Evolutionary conservation across 768 basidiomycete species (phyloP).

Genomic region (Mycena galericulata): DNA sequence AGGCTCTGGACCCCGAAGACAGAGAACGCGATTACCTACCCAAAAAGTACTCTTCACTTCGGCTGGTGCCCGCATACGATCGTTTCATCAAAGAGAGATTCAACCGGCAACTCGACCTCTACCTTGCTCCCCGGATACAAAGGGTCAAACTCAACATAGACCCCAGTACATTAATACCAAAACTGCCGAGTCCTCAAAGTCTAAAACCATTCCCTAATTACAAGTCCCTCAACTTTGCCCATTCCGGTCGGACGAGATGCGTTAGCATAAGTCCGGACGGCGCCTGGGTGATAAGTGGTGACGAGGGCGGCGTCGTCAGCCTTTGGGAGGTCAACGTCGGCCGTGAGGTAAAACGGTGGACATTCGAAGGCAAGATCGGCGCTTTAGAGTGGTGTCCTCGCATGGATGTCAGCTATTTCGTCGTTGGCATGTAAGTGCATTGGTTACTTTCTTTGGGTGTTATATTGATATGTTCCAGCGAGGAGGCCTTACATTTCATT

Average conservation of each 20-base stretch:
- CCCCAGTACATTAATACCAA: conserved; percentile 91
- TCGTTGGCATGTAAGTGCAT: conserved; percentile 78
- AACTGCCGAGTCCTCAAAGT: conserved; percentile 92
- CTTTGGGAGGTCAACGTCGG: conserved; percentile 96
- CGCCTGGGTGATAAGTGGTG: conserved; percentile 91
- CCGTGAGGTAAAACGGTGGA: conserved; percentile 89
- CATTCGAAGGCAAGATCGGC: conserved; percentile 82
- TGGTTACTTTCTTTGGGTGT: conserved; percentile 11
- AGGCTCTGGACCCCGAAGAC: conserved; percentile 87
- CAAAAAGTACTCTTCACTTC: conserved; percentile 84
- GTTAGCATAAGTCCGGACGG: conserved; percentile 89
- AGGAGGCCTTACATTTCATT: conserved; percentile 83
- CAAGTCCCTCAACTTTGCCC: conserved; percentile 76
- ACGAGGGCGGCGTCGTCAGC: conserved; percentile 87
- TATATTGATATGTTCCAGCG: conserved; percentile 59
- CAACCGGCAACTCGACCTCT: conserved; percentile 93
- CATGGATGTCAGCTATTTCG: conserved; percentile 82
- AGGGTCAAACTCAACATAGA: conserved; percentile 91
- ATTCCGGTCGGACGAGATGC: conserved; percentile 78
- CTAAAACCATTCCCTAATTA: conserved; percentile 95
- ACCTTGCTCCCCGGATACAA: conserved; percentile 94
- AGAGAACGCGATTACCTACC: conserved; percentile 91
- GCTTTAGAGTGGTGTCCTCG: conserved; percentile 95
- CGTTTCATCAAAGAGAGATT: conserved; percentile 95
- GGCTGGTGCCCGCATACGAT: conserved; percentile 92